Evolutionary conservation across 345 rosid genomes (phyloP).

Genomic region (Eutrema japonicum): DNA sequence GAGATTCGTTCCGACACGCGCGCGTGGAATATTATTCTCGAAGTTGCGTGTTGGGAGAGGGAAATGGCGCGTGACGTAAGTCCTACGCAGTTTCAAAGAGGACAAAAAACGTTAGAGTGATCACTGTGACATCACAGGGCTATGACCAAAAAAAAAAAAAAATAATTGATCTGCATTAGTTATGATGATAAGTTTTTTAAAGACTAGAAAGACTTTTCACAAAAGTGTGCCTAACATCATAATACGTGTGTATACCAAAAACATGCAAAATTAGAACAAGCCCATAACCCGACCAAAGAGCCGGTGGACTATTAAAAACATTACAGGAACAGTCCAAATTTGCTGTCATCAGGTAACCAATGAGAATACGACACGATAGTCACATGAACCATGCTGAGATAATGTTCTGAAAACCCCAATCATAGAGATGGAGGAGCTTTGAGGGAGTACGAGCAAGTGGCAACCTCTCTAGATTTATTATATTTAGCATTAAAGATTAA

Average conservation of each 20-base stretch:
- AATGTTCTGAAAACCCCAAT: conserved; percentile 38
- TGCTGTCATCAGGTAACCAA: conserved; percentile 39
- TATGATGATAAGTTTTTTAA: conserved; percentile 29
- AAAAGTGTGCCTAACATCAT: conserved; percentile 43
- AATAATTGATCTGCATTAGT: conserved; percentile 2
- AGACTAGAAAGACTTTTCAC: conserved; percentile 36
- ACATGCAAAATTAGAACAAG: conserved; percentile 40
- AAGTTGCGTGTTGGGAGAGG: conserved; percentile 47
- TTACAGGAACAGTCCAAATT: conserved; percentile 39
- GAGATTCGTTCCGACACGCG: conserved; percentile 21
- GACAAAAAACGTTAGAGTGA: conserved; percentile 34
- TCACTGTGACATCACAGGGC: conserved; percentile 40
- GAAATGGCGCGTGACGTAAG: conserved; percentile 47
- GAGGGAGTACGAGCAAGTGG: conserved; percentile 40
- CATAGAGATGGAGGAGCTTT: conserved; percentile 43
- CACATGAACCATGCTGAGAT: conserved; percentile 33
- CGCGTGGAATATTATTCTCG: conserved; percentile 33
- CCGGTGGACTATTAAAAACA: conserved; percentile 33
- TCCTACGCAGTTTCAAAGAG: conserved; percentile 32
- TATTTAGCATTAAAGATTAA: conserved; percentile 36
- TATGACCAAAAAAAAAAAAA: neutral
- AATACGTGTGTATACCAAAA: conserved; percentile 42
- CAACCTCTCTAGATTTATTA: conserved; percentile 36
- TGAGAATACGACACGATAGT: conserved; percentile 16
- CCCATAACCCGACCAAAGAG: conserved; percentile 47